Base-by-base conservation (phyloP, 495 filamentous ascomycete genomes). In the Halenospora varia region DNA sequence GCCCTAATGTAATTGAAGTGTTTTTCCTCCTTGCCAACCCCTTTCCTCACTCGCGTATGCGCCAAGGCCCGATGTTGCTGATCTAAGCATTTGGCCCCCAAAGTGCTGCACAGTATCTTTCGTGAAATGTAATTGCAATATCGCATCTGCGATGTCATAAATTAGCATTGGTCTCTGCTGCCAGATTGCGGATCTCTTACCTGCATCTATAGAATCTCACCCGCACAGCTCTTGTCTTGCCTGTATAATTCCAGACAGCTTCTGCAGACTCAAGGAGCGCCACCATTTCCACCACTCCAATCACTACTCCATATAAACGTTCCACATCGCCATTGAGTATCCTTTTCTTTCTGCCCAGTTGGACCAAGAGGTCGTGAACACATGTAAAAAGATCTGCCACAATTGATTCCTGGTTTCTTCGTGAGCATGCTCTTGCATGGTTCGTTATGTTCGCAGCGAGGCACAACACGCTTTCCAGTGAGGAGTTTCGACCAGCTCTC, bases 401-500 rank as follows among this genome's bases (percentile, higher is more conserved):
- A 80, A 63, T 98, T 97, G 50, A 87, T 70, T 2, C 94, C 94
- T 0, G 86, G 78, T 64, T 97, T 98, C 73, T 90, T 96, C 6
- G 91, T 95, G 8, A 83, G 78, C 26, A 91, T 62, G 50, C 76
- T 88, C 51, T 89, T 85, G 68, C 94, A 97, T 15, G 89, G 87
- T 54, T 98, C 94, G 51, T 82, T 76, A 66, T 98, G 94, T 25
- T 96, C 91, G 68, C 94, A 98, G 51, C 76, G 78, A 1, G 94
- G 94, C 2, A 83, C 73, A 0, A 76, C 71, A 51, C 86, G 83
- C 66, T 90, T 92, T 13, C 86, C 82, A 51, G n/a, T n/a, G n/a
- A 98, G 88, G 1, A 98, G 76, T 67, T 88, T 91, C 1, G 80
- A 79, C 94, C 94, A 97, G 22, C 89, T 88, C 63, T 92, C 86